Base-by-base conservation (phyloP, 768 basidiomycete species). In the Austroboletus festivus region DNA sequence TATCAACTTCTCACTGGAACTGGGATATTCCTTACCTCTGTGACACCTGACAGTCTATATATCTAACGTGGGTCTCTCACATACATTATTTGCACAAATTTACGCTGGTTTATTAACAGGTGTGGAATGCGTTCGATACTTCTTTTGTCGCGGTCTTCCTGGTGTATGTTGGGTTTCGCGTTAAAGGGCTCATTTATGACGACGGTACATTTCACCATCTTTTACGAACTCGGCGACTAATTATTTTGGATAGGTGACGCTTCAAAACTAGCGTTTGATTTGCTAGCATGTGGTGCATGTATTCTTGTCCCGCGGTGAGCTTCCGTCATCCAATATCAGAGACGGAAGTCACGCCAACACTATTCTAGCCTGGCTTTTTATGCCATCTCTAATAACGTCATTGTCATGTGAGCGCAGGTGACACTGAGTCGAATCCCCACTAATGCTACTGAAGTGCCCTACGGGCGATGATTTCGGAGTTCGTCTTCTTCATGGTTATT, bases 121-220 rank as follows among this genome's bases (percentile, higher is more conserved):
- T 93, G 54, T 95, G 93, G 93, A 94, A 93, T 61, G 85, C 82
- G 5, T 92, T 94, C 56, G 93, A 90, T 67, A 83, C 86, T 20
- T 75, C 79, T 0, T 90, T 90, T 62, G 76, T 83, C 51, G 50
- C 81, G 21, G 73, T 92, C 41, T 91, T 87, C 64, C 58, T 88
- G 21, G 73, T 73, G 7, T 95, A 89, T 63, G 61, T 86, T 3
- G 74, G 65, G 7, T 68, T 91, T 50, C 79, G 92, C 37, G 68
- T 82, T 42, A 76, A 78, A 54, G 91, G 88, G 0, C 69, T 93
- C 13, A 58, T 72, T 13, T 55, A 68, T 47, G 60, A 70, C 23
- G 75, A 91, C 55, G 60, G 83, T 87, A 72, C 52, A 1, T 46
- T 28, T 31, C 37, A 38, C 19, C n/a, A 23, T 26, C 18, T 21